phyloP scores from a whole-genome alignment of 1,284 basidiomycete genomes.

The Rhodotorula sp. region DNA sequence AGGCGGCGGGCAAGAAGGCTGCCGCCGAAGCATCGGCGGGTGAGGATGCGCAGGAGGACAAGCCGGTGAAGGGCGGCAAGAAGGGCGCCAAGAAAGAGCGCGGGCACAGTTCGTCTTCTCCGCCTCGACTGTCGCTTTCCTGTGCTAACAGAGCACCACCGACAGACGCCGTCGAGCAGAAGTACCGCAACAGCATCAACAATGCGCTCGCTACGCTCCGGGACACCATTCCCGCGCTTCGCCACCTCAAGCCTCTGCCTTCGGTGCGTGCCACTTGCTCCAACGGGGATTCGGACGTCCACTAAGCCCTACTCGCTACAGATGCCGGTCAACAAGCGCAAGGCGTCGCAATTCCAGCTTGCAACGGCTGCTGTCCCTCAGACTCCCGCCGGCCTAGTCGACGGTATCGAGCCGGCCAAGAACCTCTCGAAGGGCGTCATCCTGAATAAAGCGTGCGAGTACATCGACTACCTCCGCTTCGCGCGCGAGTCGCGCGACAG shows the following conservation, averaged over 20 bases:
- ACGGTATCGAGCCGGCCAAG: constrained; percentile 44
- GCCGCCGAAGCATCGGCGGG: not conserved
- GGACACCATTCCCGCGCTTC: constrained; percentile 43
- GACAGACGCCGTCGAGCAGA: constrained; percentile 45
- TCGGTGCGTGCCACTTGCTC: constrained; percentile 18
- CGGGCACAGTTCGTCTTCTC: constrained; percentile 30
- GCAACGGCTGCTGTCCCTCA: constrained; percentile 32
- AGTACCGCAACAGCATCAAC: constrained; percentile 47
- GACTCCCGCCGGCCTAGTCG: constrained; percentile 42
- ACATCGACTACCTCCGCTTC: constrained; percentile 41
- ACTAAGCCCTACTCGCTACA: constrained; percentile 2
- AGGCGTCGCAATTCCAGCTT: constrained; percentile 44
- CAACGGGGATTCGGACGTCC: fast-evolving
- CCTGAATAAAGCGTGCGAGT: constrained; percentile 44
- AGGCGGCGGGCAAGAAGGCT: not conserved
- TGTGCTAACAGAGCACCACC: not conserved
- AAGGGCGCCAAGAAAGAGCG: constrained; percentile 25
- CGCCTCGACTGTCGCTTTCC: not conserved
- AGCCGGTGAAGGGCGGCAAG: constrained; percentile 9
- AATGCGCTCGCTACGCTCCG: constrained; percentile 42
- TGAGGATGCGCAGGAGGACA: not conserved
- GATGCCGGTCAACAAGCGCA: constrained; percentile 43
- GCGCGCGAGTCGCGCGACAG: constrained; percentile 34
- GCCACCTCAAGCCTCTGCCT: constrained; percentile 44
- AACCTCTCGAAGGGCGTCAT: constrained; percentile 44